Percentiles rank a stretch among this genome's conserved stretches.
Conservation (phyloP, 23 red algal species). For the Gracilariopsis chorda region DNA sequence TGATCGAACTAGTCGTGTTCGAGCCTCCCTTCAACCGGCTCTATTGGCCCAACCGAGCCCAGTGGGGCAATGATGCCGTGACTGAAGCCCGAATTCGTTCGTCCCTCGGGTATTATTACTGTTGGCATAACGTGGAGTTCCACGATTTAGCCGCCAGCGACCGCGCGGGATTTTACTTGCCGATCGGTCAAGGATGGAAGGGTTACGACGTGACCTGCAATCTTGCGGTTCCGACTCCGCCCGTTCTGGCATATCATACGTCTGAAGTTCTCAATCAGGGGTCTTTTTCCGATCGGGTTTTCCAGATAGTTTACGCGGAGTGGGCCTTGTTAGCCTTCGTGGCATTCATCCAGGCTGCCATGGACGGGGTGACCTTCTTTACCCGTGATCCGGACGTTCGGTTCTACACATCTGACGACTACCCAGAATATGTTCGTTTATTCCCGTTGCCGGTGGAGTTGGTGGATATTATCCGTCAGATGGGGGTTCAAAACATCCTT, state of each 20-base stretch:
- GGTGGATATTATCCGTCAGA: neutral
- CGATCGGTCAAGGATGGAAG: neutral
- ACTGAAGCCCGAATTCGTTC: neutral
- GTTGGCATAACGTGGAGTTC: neutral
- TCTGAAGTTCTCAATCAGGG: neutral
- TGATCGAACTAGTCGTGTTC: too few species aligned
- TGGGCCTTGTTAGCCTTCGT: neutral
- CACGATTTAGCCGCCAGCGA: neutral
- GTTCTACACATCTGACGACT: too few species aligned
- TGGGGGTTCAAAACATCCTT: neutral
- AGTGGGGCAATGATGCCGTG: neutral
- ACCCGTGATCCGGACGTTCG: neutral
- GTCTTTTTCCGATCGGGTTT: neutral
- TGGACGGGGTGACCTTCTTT: neutral
- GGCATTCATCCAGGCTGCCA: neutral
- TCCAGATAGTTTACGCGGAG: neutral
- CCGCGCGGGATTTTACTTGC: too few species aligned
- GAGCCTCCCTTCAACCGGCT: too few species aligned
- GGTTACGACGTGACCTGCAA: neutral
- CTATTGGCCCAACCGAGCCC: neutral
- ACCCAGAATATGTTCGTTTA: neutral
- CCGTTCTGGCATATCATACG: neutral
- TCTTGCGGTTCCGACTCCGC: neutral
- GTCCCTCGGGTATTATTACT: neutral
- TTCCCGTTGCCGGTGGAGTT: neutral